phyloP scores from a whole-genome alignment of 169 alveolate species.

The Plasmodium gaboni region DNA sequence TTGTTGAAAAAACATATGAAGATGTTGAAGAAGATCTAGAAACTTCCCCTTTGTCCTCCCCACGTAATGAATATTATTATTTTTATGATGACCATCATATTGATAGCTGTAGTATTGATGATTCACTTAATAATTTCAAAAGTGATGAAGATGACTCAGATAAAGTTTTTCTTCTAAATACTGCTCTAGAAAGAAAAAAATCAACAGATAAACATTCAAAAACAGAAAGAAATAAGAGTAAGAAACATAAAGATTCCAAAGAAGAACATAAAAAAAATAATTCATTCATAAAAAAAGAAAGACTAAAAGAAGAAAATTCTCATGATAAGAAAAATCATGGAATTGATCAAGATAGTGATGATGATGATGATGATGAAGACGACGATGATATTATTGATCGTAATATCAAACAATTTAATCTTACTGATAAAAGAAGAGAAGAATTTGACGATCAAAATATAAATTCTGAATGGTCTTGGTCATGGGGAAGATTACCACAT shows the following conservation, averaged over 20 bases:
- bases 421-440: neutral
- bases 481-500: conserved; percentile 78
- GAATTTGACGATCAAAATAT: conserved; percentile 39
- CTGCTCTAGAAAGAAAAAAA: conserved; percentile 11
- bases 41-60: conserved; percentile 73
- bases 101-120: conserved; percentile 66
- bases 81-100: conserved; percentile 23
- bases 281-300: neutral
- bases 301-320: conserved; percentile 2
- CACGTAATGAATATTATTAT: conserved; percentile 40
- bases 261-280: conserved; percentile 3
- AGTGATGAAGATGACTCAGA: conserved; percentile 50
- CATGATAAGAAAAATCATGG: neutral
- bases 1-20: conserved; percentile 89
- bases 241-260: neutral
- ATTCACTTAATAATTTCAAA: conserved; percentile 18
- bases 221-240: conserved; percentile 14
- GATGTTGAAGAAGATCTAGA: conserved; percentile 76
- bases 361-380: neutral
- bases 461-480: conserved; percentile 77
- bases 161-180: neutral
- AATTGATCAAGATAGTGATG: neutral
- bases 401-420: neutral
- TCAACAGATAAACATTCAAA: conserved; percentile 15
- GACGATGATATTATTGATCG: neutral